A percentile compares a stretch with the other conserved stretches of the same genome.
Conservation (phyloP, 805 yeast species). For the Cyberlindnera nakhonratchasimensis region DNA sequence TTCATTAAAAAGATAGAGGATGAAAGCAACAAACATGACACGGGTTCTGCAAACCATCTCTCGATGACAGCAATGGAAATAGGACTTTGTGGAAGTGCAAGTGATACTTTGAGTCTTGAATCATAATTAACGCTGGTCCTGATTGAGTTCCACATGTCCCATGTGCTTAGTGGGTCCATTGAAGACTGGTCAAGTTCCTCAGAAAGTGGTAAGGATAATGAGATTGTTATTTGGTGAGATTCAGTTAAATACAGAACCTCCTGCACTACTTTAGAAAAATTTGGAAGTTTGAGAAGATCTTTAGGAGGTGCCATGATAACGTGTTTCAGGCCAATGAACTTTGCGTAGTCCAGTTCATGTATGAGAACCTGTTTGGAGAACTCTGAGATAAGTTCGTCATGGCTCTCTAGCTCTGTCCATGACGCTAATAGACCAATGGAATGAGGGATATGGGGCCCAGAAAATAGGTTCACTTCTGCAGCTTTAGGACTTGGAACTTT, state of each 20-base stretch:
- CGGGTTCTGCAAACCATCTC: slow-evolving; percentile 70
- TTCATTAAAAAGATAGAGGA: slow-evolving; percentile 56
- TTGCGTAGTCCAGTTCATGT: slow-evolving; percentile 57
- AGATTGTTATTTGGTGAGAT: slow-evolving; percentile 30
- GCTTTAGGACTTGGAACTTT: slow-evolving; percentile 39
- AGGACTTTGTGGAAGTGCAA: slow-evolving; percentile 65
- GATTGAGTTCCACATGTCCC: slow-evolving; percentile 75
- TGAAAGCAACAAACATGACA: slow-evolving; percentile 53
- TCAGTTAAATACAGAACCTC: slow-evolving; percentile 32
- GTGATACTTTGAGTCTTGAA: slow-evolving; percentile 58
- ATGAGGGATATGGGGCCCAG: slow-evolving; percentile 39
- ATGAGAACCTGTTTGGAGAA: slow-evolving; percentile 54
- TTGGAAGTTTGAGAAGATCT: slow-evolving; percentile 47
- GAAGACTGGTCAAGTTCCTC: slow-evolving; percentile 36
- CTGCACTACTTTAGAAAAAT: slow-evolving; percentile 43
- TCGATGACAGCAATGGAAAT: slow-evolving; percentile 49
- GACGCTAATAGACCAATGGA: slow-evolving; percentile 59
- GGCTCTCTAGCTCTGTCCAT: slow-evolving; percentile 67
- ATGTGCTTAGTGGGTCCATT: slow-evolving; percentile 45
- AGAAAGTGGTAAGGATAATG: slow-evolving; percentile 47
- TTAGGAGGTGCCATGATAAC: slow-evolving; percentile 64
- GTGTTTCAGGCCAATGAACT: slow-evolving; percentile 52
- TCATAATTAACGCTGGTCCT: slow-evolving; percentile 54
- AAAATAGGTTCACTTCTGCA: slow-evolving; percentile 40
- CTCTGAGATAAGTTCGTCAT: slow-evolving; percentile 45